phyloP scores from a whole-genome alignment of 2,329 filamentous ascomycete species.

The Bertia moriformis region DNA sequence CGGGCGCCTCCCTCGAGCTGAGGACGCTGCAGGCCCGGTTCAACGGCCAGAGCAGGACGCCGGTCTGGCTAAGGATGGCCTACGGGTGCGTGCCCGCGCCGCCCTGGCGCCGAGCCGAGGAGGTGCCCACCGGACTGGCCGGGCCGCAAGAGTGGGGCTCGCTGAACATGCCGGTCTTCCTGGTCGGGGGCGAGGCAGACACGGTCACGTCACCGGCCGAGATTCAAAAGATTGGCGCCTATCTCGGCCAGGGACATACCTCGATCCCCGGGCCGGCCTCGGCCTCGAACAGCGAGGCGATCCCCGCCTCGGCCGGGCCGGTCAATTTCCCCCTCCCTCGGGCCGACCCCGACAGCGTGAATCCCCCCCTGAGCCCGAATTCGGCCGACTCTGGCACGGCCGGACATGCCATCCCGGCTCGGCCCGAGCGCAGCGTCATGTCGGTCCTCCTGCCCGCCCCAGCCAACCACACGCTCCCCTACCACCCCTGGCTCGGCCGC shows the following conservation, averaged over 20 bases:
- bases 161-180: conserved; percentile 58
- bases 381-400: conserved; percentile 18
- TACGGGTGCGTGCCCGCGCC: conserved; percentile 52
- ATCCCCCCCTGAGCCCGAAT: conserved; percentile 19
- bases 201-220: conserved; percentile 59
- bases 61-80: conserved; percentile 71
- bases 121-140: conserved; percentile 49
- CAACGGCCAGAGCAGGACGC: conserved; percentile 71
- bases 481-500: conserved; percentile 61
- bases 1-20: conserved; percentile 47
- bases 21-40: conserved; percentile 56
- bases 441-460: conserved; percentile 60
- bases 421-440: conserved; percentile 43
- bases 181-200: conserved; percentile 68
- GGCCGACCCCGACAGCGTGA: conserved; percentile 10
- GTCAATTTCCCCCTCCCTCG: conserved; percentile 18
- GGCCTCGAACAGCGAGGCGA: conserved; percentile 14
- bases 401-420: conserved; percentile 22
- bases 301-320: conserved; percentile 33
- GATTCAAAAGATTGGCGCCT: conserved; percentile 46
- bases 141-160: conserved; percentile 58
- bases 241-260: conserved; percentile 2
- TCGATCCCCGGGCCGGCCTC: conserved; percentile 6
- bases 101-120: conserved; percentile 32
- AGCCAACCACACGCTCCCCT: conserved; percentile 72